A percentile compares a stretch with the other conserved stretches of the same genome.
Conservation (phyloP, 2,329 filamentous ascomycete species). For the Alternaria viburni region DNA sequence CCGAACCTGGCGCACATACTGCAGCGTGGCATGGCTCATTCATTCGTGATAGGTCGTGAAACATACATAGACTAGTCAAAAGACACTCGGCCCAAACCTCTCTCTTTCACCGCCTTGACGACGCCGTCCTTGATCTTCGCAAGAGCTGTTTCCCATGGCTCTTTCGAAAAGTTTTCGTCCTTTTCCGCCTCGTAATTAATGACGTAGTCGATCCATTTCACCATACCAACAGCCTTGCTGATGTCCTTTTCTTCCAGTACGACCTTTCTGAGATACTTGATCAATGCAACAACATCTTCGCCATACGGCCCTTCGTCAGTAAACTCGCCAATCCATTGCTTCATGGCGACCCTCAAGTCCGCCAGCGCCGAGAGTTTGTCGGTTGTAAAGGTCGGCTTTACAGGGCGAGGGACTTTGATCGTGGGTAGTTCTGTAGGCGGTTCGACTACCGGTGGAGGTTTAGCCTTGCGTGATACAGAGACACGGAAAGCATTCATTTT, state of each 20-base stretch:
- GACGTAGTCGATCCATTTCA: constrained; percentile 66
- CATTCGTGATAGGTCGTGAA: background rate
- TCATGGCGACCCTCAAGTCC: constrained; percentile 77
- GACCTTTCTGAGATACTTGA: constrained; percentile 74
- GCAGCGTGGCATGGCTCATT: background rate
- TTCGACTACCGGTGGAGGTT: constrained; percentile 1
- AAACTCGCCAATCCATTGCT: constrained; percentile 78
- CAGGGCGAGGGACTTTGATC: constrained; percentile 57
- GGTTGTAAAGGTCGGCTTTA: constrained; percentile 67
- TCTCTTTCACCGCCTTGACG: background rate
- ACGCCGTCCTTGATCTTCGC: constrained; percentile 3
- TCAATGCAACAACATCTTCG: constrained; percentile 78
- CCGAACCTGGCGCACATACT: background rate
- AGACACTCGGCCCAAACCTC: constrained; percentile 7
- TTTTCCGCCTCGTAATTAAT: constrained; percentile 29
- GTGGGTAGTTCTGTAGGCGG: constrained; percentile 28
- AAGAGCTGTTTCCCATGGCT: background rate
- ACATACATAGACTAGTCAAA: constrained; percentile 8
- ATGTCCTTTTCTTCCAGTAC: constrained; percentile 78
- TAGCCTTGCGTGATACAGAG: constrained; percentile 36
- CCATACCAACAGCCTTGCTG: constrained; percentile 72
- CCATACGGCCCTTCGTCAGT: constrained; percentile 75
- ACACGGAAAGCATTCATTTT: constrained; percentile 37
- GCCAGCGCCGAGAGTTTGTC: constrained; percentile 60
- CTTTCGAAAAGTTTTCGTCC: background rate